These are phyloP conservation scores for Saprolegnia parasitica DNA, from an alignment of 352 stramenopile species.

Conservation along the genomic window DNA sequence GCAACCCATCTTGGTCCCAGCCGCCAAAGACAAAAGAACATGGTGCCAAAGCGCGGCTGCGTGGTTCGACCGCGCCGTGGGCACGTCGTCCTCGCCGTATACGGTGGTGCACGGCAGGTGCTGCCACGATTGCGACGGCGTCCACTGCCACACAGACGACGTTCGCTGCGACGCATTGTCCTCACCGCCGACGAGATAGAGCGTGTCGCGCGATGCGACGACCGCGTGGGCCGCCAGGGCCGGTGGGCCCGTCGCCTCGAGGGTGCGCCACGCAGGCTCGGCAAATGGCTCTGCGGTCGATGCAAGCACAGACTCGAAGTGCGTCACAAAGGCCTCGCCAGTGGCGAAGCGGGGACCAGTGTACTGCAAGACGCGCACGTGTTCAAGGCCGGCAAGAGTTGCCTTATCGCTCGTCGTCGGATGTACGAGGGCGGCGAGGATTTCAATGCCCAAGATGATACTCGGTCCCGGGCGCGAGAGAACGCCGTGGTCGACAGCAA, in stretches of 20 bases:
- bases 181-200: background rate
- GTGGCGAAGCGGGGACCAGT: background rate
- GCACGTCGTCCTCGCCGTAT: slow-evolving; percentile 20
- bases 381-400: background rate
- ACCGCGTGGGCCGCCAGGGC: slow-evolving; percentile 13
- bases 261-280: background rate
- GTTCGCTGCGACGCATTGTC: background rate
- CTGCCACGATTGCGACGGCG: background rate
- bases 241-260: background rate
- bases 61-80: slow-evolving; percentile 22
- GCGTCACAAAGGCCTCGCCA: background rate
- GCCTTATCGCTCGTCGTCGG: background rate
- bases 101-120: slow-evolving; percentile 12
- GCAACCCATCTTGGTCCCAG: slow-evolving; percentile 90
- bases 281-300: background rate
- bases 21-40: slow-evolving; percentile 88
- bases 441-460: slow-evolving; percentile 26
- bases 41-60: slow-evolving; percentile 45
- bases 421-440: slow-evolving; percentile 16
- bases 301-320: background rate
- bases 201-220: background rate
- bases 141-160: background rate
- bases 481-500: slow-evolving; percentile 26
- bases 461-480: slow-evolving; percentile 27
- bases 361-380: slow-evolving; percentile 14